Evolutionary conservation across 345 rosid species (phyloP).

Genomic region (Eucalyptus marginata): DNA sequence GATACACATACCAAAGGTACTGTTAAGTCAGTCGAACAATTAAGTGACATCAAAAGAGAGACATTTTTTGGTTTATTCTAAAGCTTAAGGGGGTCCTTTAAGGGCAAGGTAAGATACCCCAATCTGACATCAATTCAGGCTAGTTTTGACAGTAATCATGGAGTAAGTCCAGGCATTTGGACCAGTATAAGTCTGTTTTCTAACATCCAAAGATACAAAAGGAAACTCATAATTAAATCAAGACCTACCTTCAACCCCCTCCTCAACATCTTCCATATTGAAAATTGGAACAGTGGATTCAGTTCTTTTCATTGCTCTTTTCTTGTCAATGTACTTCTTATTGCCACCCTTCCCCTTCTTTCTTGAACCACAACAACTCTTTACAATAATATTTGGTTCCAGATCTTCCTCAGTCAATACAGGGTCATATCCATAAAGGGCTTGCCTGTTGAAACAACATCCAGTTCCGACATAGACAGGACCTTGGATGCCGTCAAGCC

Average conservation of each 20-base stretch:
- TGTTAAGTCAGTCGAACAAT: background rate
- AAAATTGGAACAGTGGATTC: constrained; percentile 94
- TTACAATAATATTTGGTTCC: constrained; percentile 87
- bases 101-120: background rate
- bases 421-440: constrained; percentile 97
- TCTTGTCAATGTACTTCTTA: constrained; percentile 73
- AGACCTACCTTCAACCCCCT: constrained; percentile 89
- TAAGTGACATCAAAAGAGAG: background rate
- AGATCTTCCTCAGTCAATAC: constrained; percentile 91
- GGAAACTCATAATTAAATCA: background rate
- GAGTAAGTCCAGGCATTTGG: background rate
- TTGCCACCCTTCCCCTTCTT: constrained; percentile 69
- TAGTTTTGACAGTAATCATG: background rate
- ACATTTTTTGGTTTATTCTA: background rate
- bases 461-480: constrained; percentile 99
- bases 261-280: constrained; percentile 97
- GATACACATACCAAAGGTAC: background rate
- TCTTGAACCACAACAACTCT: constrained; percentile 95
- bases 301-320: constrained; percentile 73
- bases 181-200: background rate
- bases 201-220: background rate
- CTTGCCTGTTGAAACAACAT: constrained; percentile 97
- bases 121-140: background rate
- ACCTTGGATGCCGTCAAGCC: constrained; percentile 95
- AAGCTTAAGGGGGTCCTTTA: background rate